Percentiles rank a stretch among this genome's conserved stretches.
phyloP scores from a whole-genome alignment of 345 rosid genomes.

The Dimocarpus longan region DNA sequence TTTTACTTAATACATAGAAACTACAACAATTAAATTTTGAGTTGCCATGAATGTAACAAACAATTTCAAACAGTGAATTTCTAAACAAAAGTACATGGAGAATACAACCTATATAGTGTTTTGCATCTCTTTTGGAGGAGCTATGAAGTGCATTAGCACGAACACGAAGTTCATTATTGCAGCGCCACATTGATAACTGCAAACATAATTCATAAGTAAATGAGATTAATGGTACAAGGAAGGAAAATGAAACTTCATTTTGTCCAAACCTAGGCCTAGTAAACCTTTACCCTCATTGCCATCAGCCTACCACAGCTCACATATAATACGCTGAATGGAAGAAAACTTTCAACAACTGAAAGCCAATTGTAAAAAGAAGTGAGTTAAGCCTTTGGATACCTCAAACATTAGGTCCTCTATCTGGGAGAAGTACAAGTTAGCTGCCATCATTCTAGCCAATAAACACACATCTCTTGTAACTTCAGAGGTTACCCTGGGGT shows the following conservation, averaged over 20 bases:
- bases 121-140: constrained; percentile 75
- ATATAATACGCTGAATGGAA: background rate
- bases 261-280: background rate
- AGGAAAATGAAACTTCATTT: background rate
- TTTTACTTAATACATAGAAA: background rate
- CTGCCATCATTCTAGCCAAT: constrained; percentile 99
- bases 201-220: constrained; percentile 19
- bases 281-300: background rate
- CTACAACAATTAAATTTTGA: background rate
- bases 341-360: background rate
- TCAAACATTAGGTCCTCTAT: constrained; percentile 99
- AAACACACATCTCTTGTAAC: constrained; percentile 98
- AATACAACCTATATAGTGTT: constrained; percentile 85
- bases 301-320: background rate
- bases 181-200: constrained; percentile 99
- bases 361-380: background rate
- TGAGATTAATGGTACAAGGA: constrained; percentile 9
- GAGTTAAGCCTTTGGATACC: constrained; percentile 45
- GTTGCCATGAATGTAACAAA: background rate
- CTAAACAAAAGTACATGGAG: constrained; percentile 6
- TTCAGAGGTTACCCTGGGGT: constrained; percentile 98
- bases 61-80: background rate
- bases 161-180: constrained; percentile 83
- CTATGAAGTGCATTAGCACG: constrained; percentile 80
- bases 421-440: constrained; percentile 92